phyloP scores from a whole-genome alignment of 495 filamentous ascomycete genomes.

The Penicillium steckii region DNA sequence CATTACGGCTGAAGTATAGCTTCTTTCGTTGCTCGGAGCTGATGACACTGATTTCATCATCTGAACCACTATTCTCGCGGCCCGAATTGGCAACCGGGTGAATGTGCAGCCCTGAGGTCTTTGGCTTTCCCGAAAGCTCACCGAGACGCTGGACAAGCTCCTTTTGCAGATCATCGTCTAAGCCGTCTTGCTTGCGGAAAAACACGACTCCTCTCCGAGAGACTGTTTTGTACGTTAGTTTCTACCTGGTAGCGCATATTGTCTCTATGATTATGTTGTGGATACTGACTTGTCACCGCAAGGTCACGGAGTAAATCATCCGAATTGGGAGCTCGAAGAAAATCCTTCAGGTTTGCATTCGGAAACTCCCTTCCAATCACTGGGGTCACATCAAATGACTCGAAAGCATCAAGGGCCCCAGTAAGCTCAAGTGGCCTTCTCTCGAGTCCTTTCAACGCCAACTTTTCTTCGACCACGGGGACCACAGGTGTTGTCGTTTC shows the following conservation, averaged over 20 bases:
- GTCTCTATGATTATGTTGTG: background rate
- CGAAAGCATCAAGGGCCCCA: constrained; percentile 55
- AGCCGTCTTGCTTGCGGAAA: constrained; percentile 70
- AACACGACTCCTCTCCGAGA: constrained; percentile 80
- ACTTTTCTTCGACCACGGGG: constrained; percentile 20
- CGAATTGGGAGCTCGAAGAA: constrained; percentile 59
- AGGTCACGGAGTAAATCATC: constrained; percentile 67
- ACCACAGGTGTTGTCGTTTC: constrained; percentile 14
- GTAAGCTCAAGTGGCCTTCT: constrained; percentile 47
- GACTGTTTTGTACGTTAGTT: constrained; percentile 44
- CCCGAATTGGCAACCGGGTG: constrained; percentile 66
- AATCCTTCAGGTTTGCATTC: constrained; percentile 56
- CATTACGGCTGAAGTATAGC: constrained; percentile 44
- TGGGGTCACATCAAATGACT: constrained; percentile 64
- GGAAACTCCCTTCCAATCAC: constrained; percentile 66
- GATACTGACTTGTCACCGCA: constrained; percentile 57
- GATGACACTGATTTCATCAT: constrained; percentile 75
- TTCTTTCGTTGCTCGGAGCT: constrained; percentile 57
- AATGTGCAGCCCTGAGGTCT: constrained; percentile 66
- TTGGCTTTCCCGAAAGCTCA: constrained; percentile 61
- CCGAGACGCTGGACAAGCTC: constrained; percentile 65
- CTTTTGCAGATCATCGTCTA: constrained; percentile 66
- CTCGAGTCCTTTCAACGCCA: constrained; percentile 11
- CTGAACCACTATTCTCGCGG: constrained; percentile 57
- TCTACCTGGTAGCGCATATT: background rate